Evolutionary conservation across 306 rosid species (phyloP).

Genomic region (Medicago arabica): DNA sequence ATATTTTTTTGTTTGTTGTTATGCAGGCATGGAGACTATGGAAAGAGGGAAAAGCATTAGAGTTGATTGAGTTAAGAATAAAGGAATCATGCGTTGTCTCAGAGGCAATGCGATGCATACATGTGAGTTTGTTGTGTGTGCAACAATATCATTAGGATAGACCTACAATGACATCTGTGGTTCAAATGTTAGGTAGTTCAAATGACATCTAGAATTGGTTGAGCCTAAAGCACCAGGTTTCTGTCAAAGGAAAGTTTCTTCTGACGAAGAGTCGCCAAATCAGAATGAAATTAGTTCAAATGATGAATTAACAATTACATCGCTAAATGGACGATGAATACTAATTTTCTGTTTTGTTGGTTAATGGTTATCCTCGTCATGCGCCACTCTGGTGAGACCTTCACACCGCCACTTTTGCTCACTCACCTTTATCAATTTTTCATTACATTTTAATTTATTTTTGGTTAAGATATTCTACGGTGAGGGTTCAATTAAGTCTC

Average conservation of each 20-base stretch:
- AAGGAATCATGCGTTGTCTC: constrained; percentile 29
- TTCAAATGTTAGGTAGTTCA: constrained; percentile 55
- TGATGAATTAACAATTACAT: constrained; percentile 33
- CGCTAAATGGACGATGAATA: constrained; percentile 19
- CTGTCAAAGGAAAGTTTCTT: neutral
- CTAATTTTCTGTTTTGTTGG: too few relatives aligned
- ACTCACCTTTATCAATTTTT: too few relatives aligned
- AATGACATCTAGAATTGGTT: too few relatives aligned
- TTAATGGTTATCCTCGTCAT: neutral
- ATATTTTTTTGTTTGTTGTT: too few relatives aligned
- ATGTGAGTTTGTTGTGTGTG: constrained; percentile 58
- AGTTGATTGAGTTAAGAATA: constrained; percentile 46
- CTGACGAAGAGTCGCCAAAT: constrained; percentile 25
- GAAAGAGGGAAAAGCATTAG: constrained; percentile 49
- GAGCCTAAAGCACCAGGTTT: constrained; percentile 63
- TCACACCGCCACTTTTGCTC: too few relatives aligned
- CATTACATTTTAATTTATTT: too few relatives aligned
- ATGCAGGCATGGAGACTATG: constrained; percentile 63
- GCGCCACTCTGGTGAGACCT: too few relatives aligned
- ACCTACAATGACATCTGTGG: constrained; percentile 47
- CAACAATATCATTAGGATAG: constrained; percentile 57
- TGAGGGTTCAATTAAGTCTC: too few relatives aligned
- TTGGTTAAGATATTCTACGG: too few relatives aligned
- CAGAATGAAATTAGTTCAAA: constrained; percentile 42
- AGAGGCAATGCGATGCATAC: constrained; percentile 57